Percentiles rank a stretch among this genome's conserved stretches.
These are phyloP conservation scores for Saccharomycopsis fermentans DNA, from an alignment of 805 yeast genomes.

Conservation along the genomic window DNA sequence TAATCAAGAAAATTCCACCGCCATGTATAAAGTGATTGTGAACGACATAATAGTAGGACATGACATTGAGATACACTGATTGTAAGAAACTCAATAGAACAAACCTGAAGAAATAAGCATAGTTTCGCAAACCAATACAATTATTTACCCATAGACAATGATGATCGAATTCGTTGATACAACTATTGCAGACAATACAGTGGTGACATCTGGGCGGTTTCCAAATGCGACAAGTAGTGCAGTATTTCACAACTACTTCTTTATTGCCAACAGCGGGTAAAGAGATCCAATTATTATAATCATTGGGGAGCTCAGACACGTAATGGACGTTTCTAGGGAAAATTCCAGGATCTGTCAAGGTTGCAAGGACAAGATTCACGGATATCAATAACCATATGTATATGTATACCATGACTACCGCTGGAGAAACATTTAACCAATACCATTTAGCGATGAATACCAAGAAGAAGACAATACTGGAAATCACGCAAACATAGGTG, in stretches of 20 bases:
- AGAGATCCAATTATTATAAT: conserved; percentile 40
- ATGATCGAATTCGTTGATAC: conserved; percentile 57
- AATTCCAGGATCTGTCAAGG: conserved; percentile 60
- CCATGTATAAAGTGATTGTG: conserved; percentile 10
- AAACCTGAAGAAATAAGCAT: conserved; percentile 48
- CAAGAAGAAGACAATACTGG: conserved; percentile 46
- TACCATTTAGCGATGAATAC: conserved; percentile 41
- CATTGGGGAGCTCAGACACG: conserved; percentile 38
- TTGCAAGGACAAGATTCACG: conserved; percentile 40
- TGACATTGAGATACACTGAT: conserved; percentile 23
- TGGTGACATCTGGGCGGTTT: conserved; percentile 69
- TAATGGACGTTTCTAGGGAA: conserved; percentile 50
- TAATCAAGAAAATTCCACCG: conserved; percentile 40
- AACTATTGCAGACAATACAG: conserved; percentile 58
- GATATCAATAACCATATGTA: conserved; percentile 49
- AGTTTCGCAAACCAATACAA: conserved; percentile 69
- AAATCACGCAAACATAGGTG: conserved; percentile 27
- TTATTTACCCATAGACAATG: conserved; percentile 64
- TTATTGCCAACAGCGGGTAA: conserved; percentile 29
- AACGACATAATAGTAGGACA: conserved; percentile 28
- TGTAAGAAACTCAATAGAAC: conserved; percentile 30
- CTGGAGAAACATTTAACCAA: conserved; percentile 49
- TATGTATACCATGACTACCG: conserved; percentile 42
- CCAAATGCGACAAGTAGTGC: conserved; percentile 62
- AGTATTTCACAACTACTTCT: conserved; percentile 41